These are phyloP conservation scores for Phytophthora ramorum DNA, from an alignment of 352 stramenopile genomes.

Conservation along the genomic window DNA sequence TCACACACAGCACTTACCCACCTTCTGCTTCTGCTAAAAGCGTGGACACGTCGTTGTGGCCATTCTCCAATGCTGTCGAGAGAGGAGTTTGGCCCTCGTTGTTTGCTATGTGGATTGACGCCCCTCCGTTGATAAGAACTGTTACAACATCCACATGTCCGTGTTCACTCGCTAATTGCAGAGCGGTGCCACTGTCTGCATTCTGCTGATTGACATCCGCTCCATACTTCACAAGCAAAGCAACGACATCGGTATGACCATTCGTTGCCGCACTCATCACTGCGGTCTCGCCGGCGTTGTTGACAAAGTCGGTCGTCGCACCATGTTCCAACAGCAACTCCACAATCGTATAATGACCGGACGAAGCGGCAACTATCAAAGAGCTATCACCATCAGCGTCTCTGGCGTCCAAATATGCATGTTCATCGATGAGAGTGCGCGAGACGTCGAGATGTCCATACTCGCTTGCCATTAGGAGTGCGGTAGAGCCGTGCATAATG, in stretches of 20 bases:
- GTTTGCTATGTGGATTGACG: neutral
- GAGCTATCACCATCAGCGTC: neutral
- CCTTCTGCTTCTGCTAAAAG: too few relatives aligned
- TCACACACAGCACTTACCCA: too few relatives aligned
- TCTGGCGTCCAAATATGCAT: neutral
- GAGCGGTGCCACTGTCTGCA: neutral
- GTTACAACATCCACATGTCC: neutral
- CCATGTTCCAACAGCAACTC: conserved; percentile 2
- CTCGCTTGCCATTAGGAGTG: neutral
- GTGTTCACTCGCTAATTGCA: neutral
- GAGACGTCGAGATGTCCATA: neutral
- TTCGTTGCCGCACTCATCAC: neutral
- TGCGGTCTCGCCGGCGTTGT: conserved; percentile 9
- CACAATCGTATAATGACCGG: neutral
- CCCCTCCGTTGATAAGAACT: neutral
- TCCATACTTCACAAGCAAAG: conserved; percentile 1
- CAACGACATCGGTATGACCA: neutral
- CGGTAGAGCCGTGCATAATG: neutral
- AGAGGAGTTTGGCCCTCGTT: neutral
- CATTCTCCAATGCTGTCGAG: neutral
- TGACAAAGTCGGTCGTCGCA: neutral
- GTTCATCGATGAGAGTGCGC: neutral
- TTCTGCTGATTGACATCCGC: conserved; percentile 1
- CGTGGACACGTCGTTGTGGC: neutral
- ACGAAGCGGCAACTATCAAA: neutral